Conservation (phyloP, 192 early-diverging fungal genomes). For the Backusella sp. region DNA sequence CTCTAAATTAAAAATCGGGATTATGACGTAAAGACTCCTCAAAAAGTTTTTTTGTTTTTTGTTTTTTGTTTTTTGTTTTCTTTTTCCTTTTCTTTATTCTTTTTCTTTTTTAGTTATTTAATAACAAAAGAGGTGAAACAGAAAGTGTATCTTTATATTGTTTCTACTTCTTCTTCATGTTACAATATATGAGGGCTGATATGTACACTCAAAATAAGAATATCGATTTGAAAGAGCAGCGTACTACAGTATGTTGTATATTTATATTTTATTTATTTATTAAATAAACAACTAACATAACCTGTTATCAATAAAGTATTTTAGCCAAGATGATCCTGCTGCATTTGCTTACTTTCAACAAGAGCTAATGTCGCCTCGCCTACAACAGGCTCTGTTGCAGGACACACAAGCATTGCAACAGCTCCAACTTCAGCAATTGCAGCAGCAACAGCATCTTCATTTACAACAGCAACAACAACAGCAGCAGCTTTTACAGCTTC, state of each 20-base stretch:
- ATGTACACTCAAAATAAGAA: neutral
- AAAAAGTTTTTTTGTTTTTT: neutral
- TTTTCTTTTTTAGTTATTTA: too few species aligned
- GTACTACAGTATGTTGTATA: neutral
- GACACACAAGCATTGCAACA: constrained; percentile 13
- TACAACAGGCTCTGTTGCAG: constrained; percentile 14
- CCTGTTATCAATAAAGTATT: neutral
- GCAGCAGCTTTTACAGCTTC: constrained; percentile 35
- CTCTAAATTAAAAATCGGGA: neutral
- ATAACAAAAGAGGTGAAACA: too few species aligned
- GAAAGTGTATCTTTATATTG: too few species aligned
- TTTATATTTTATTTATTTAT: neutral
- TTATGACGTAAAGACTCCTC: neutral
- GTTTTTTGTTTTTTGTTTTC: neutral
- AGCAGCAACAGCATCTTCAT: constrained; percentile 49
- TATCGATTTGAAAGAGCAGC: neutral
- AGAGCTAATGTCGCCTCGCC: constrained; percentile 15
- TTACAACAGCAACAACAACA: constrained; percentile 46
- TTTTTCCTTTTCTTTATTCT: neutral
- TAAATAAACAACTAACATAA: neutral
- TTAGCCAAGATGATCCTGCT: constrained; percentile 23
- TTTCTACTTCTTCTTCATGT: too few species aligned
- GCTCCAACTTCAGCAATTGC: constrained; percentile 22
- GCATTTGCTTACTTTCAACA: constrained; percentile 33
- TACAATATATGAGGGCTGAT: neutral